Percentiles rank a stretch among this genome's conserved stretches.
Evolutionary conservation across 805 yeast genomes (phyloP).

Genomic region (Schwanniomyces pseudopolymorphus): DNA sequence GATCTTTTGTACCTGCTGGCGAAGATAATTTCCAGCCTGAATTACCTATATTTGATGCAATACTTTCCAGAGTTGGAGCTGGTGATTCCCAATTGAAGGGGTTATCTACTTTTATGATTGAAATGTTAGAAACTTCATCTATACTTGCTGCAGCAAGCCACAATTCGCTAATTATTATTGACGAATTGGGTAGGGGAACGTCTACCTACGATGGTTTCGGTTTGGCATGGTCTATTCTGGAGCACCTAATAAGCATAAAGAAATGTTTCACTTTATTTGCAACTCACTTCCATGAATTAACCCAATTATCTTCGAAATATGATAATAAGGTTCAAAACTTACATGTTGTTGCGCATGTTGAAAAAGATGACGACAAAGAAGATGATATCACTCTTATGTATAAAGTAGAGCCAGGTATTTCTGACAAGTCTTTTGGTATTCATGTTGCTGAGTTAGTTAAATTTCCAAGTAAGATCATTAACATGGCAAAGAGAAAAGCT

Average conservation of each 20-base stretch:
- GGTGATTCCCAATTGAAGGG: conserved; percentile 98
- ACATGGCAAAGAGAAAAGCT: conserved; percentile 95
- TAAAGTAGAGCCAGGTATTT: conserved; percentile 93
- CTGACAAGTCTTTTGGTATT: conserved; percentile 95
- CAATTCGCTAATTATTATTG: conserved; percentile 82
- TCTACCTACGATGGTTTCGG: conserved; percentile 94
- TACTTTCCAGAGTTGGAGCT: conserved; percentile 96
- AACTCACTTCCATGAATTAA: conserved; percentile 95
- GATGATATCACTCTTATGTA: conserved; percentile 83
- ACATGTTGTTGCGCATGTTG: conserved; percentile 92
- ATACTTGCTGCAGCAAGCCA: conserved; percentile 77
- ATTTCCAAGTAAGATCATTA: conserved; percentile 85
- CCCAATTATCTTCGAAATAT: conserved; percentile 66
- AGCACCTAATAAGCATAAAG: conserved; percentile 69
- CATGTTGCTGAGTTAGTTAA: conserved; percentile 96
- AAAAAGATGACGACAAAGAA: conserved; percentile 36
- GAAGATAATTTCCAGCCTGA: conserved; percentile 53
- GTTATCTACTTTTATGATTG: conserved; percentile 88
- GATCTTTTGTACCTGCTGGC: conserved; percentile 77
- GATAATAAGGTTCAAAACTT: conserved; percentile 66
- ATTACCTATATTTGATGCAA: conserved; percentile 82
- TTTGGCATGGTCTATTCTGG: conserved; percentile 94
- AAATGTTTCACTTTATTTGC: conserved; percentile 87
- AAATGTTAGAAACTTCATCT: conserved; percentile 91
- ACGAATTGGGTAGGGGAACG: conserved; percentile 95